Evolutionary conservation across 2,329 filamentous ascomycete genomes (phyloP).

Genomic region (Beauveria asiatica): DNA sequence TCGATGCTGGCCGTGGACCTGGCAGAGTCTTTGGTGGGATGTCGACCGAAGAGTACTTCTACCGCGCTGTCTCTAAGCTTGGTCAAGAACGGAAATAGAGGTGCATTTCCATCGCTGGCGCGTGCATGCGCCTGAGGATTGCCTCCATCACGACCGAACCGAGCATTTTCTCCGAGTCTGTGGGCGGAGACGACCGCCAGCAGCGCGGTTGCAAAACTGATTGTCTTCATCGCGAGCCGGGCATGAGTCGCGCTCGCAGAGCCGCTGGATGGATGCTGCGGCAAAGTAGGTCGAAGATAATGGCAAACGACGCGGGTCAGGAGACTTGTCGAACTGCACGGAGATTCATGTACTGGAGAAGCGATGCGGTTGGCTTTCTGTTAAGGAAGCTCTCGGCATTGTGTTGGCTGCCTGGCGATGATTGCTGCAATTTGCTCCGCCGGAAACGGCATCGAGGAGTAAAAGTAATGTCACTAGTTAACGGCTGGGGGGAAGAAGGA

Average conservation of each 20-base stretch:
- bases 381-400: constrained; percentile 3
- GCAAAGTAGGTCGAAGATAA: not conserved
- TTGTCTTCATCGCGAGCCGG: constrained; percentile 5
- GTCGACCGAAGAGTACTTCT: constrained; percentile 41
- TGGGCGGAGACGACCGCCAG: constrained; percentile 2
- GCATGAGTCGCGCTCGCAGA: not conserved
- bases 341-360: not conserved
- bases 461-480: not conserved
- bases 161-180: not conserved
- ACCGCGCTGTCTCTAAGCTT: constrained; percentile 42
- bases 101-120: constrained; percentile 14
- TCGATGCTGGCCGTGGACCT: constrained; percentile 19
- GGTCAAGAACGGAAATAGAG: constrained; percentile 38
- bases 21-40: constrained; percentile 24
- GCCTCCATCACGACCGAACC: not conserved
- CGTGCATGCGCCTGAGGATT: constrained; percentile 1
- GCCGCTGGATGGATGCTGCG: not conserved
- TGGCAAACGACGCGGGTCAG: not conserved
- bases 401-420: not conserved
- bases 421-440: not conserved
- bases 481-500: not conserved
- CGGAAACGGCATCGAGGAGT: constrained; percentile 1
- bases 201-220: constrained; percentile 1
- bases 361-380: not conserved
- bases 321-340: not conserved